Evolutionary conservation across 257 asterid genomes (phyloP), one percentile per base, ranked within the genome.

Genomic region (Anisodus acutangulus): DNA sequence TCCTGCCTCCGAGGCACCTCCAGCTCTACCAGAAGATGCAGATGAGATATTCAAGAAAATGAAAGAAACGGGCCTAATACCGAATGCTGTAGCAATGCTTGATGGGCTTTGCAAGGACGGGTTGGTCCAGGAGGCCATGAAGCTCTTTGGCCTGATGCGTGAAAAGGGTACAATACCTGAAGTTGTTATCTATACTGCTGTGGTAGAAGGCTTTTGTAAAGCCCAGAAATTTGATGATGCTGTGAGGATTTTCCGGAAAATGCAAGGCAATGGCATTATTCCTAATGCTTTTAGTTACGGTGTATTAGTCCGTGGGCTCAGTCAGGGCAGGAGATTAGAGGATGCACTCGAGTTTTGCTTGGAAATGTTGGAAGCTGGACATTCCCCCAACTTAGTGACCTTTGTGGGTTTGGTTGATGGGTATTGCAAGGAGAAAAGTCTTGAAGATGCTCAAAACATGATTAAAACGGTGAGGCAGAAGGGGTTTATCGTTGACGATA

Each of bases 21-120:
- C 84, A n/a, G 62, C 92, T 74, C 88, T 90, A 9, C 91, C 94
- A 3, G 90, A 88, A 83, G 97, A 92, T 12, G 94, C 95, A 4
- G 95, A 96, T 71, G 97, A 91, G 92, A 93, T 96, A 86, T 96
- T 94, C 85, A 92, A 84, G 92, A 94, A 92, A 87, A 93, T 96
- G 97, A 94, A 96, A 91, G 92, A 90, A 90, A 91, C 98, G 66
- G 98, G 98, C 10, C 85, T 96, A 88, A 92, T 96, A 84, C 98
- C 98, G 1, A 94, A 93, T 59, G 98, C 98, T 13, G 98, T 96
- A 70, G 97, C 98, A 5, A 93, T 96, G 99, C 98, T 94, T 54
- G 98, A 94, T 78, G 97, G 98, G 6, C 84, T 96, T 84, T 96
- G 98, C 84, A 96, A 94, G 88, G 99, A 95, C 47, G 98, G 99